Evolutionary conservation across 106 monocot species (phyloP).

Genomic region (Cymbidium sinense): DNA sequence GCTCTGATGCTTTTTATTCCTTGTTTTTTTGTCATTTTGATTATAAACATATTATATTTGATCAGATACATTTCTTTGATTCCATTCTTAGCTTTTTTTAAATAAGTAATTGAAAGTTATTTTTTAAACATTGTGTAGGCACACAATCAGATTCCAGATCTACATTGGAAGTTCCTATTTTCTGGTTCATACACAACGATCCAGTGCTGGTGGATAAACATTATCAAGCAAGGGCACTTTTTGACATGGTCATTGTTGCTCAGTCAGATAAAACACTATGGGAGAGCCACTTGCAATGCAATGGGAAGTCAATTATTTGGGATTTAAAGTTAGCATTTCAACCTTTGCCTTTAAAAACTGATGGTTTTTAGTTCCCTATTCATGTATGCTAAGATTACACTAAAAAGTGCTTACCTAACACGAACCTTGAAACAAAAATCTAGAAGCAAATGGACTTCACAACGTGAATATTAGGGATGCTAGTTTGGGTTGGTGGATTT

Average conservation of each 20-base stretch:
- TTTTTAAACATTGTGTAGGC: constrained; percentile 39
- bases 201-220: constrained; percentile 84
- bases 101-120: neutral
- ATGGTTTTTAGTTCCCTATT: neutral
- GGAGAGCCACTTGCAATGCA: constrained; percentile 97
- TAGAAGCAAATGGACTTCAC: neutral
- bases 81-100: neutral
- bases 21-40: neutral
- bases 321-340: constrained; percentile 65
- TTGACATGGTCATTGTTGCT: constrained; percentile 91
- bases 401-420: neutral
- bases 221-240: constrained; percentile 85
- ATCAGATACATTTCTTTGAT: neutral
- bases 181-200: constrained; percentile 94
- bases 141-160: constrained; percentile 57
- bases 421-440: neutral
- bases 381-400: neutral
- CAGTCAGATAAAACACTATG: constrained; percentile 78
- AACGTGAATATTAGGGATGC: neutral
- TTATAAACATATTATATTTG: neutral
- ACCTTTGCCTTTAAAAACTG: neutral
- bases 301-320: constrained; percentile 68
- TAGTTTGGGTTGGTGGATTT: neutral
- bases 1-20: neutral
- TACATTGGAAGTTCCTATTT: constrained; percentile 82